phyloP scores from a whole-genome alignment of 2,329 filamentous ascomycete genomes.

The Sphaerulina vaccinii region DNA sequence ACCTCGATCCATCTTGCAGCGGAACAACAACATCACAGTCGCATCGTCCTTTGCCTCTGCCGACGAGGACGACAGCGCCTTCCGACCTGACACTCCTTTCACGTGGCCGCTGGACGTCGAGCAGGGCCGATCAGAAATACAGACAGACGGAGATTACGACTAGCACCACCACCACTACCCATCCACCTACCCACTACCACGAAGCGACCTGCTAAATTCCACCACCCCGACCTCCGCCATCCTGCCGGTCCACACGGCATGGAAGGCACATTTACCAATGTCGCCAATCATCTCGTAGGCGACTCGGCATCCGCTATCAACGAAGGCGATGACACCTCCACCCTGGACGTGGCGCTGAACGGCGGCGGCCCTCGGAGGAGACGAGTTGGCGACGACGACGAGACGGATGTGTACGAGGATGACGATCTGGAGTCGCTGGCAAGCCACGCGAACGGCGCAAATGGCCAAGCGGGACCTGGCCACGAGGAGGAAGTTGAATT shows the following conservation, averaged over 20 bases:
- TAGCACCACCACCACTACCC: conserved; percentile 1
- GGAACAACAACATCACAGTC: conserved; percentile 7
- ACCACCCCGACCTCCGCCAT: conserved; percentile 9
- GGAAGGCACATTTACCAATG: conserved; percentile 86
- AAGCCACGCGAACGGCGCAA: conserved; percentile 75
- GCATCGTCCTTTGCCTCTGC: conserved; percentile 8
- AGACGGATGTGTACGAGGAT: conserved; percentile 79
- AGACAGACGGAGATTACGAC: no score
- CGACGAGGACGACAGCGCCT: conserved; percentile 11
- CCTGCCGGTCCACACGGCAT: conserved; percentile 46
- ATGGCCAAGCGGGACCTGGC: conserved; percentile 54
- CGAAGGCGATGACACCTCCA: conserved; percentile 66
- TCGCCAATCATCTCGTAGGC: conserved; percentile 82
- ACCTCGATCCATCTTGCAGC: not conserved
- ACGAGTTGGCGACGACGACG: conserved; percentile 83
- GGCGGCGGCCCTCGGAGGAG: conserved; percentile 63
- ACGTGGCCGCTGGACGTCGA: no score
- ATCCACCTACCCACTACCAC: no score
- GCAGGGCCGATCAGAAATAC: no score
- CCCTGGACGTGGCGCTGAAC: conserved; percentile 64
- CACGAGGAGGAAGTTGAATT: conserved; percentile 85
- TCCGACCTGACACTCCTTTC: conserved; percentile 1
- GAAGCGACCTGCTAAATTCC: conserved; percentile 11
- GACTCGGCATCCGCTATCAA: conserved; percentile 85
- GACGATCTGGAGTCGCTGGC: conserved; percentile 66